Base-by-base conservation (phyloP, 73 alveolate genomes). In the Symbiodinium natans region DNA sequence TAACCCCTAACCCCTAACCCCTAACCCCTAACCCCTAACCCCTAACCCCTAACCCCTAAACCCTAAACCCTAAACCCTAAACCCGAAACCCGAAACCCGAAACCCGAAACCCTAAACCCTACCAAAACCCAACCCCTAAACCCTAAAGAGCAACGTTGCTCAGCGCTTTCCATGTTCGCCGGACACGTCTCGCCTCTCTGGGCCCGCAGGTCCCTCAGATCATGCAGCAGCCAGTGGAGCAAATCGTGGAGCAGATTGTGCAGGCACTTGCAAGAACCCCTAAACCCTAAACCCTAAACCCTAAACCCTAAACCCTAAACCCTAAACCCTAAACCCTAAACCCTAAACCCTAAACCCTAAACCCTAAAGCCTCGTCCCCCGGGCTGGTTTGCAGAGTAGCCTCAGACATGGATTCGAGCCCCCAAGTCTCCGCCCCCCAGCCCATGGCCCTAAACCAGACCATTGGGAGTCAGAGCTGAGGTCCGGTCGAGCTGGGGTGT, bases 171-270 rank as follows among this genome's bases (percentile, higher is more conserved):
- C n/a, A n/a, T n/a, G n/a, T n/a, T n/a, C n/a, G n/a, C n/a, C n/a
- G n/a, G n/a, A n/a, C 8, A 48, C 63, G 17, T 48, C 63, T 17
- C 8, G 8, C 17, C 23, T 48, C 63, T 48, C 63, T 48, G 23
- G 63, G 56, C 8, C 48, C 36, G 21, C 54, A 90, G 96, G 96
- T 90, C 8, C 96, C 96, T 25, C 88, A 90, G 48, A 82, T 90
- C 36, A 80, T 90, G 54, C 77, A 41, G 52, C 96, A 90, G 75
- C 96, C 15, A 17, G 87, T 90, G 88, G 96, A 90, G 96, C 96
- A 90, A 41, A 90, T 90, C 48, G 96, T 90, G 77, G 96, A 90
- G 77, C 96, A 90, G 96, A 46, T 90, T 10, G 96, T 90, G 48
- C 80, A 90, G 75, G 96, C 42, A 3, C 33, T 38, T 31, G 83